These are phyloP conservation scores for Dendrocalamus latiflorus DNA, from an alignment of 202 grass and related monocot genomes.

Conservation along the genomic window DNA sequence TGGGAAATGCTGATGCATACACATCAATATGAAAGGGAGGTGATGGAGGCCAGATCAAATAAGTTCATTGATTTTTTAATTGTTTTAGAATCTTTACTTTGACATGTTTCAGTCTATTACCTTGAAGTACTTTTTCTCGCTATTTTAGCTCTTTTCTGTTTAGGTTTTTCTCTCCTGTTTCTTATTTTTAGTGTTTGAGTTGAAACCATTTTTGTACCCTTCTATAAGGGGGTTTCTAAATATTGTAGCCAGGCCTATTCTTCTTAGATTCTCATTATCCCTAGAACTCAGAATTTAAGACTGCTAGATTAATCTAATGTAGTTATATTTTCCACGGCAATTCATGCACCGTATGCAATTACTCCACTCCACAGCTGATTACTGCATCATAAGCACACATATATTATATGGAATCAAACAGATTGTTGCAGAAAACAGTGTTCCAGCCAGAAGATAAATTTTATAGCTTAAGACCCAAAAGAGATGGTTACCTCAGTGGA, in stretches of 20 bases:
- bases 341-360: not conserved
- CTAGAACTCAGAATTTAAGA: not conserved
- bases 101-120: not conserved
- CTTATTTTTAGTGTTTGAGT: not conserved
- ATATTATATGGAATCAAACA: not conserved
- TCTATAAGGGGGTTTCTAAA: not conserved
- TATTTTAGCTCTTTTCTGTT: not conserved
- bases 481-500: constrained; percentile 50
- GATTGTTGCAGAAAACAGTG: not conserved
- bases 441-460: not conserved
- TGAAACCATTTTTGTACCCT: not conserved
- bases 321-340: not conserved
- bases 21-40: not conserved
- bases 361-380: not conserved
- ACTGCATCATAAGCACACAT: not conserved
- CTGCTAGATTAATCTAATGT: not conserved
- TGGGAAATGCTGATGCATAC: not conserved
- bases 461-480: not conserved
- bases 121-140: not conserved
- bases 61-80: not conserved
- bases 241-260: not conserved
- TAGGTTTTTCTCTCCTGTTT: not conserved
- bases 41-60: not conserved
- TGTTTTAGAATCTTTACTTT: not conserved
- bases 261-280: not conserved